Evolutionary conservation across 108 stramenopile genomes (phyloP).

Genomic region (Epithemia pelagica): DNA sequence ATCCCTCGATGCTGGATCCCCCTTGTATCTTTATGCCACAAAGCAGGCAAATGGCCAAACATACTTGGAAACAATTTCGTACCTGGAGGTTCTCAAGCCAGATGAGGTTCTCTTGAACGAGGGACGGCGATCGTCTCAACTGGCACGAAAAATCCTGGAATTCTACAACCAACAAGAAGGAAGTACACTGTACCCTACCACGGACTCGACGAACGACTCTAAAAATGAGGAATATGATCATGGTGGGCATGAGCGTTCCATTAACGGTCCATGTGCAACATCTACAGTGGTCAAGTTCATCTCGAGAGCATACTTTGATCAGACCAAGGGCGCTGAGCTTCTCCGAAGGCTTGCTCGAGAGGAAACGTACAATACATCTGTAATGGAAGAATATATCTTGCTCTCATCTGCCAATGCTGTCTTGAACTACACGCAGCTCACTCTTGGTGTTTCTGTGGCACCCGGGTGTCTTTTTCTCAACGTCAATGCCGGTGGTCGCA

Average conservation of each 20-base stretch:
- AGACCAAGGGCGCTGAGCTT: slow-evolving; percentile 79
- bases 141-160: slow-evolving; percentile 58
- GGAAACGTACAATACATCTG: slow-evolving; percentile 62
- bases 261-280: background rate
- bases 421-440: slow-evolving; percentile 70
- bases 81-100: slow-evolving; percentile 61
- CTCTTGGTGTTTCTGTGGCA: slow-evolving; percentile 49
- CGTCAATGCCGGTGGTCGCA: slow-evolving; percentile 54
- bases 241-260: background rate
- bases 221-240: background rate
- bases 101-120: slow-evolving; percentile 85
- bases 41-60: slow-evolving; percentile 85
- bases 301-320: slow-evolving; percentile 79
- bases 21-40: slow-evolving; percentile 55
- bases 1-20: slow-evolving; percentile 65
- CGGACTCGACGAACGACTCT: background rate
- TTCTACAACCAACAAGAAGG: slow-evolving; percentile 19
- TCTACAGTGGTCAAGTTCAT: slow-evolving; percentile 72
- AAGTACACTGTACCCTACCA: background rate
- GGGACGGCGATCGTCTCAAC: slow-evolving; percentile 59
- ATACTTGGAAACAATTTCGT: slow-evolving; percentile 75
- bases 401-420: slow-evolving; percentile 73
- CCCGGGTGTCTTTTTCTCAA: slow-evolving; percentile 41
- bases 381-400: slow-evolving; percentile 82
- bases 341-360: slow-evolving; percentile 54